phyloP scores from a whole-genome alignment of 257 asterid genomes.

The Nemophila menziesii region DNA sequence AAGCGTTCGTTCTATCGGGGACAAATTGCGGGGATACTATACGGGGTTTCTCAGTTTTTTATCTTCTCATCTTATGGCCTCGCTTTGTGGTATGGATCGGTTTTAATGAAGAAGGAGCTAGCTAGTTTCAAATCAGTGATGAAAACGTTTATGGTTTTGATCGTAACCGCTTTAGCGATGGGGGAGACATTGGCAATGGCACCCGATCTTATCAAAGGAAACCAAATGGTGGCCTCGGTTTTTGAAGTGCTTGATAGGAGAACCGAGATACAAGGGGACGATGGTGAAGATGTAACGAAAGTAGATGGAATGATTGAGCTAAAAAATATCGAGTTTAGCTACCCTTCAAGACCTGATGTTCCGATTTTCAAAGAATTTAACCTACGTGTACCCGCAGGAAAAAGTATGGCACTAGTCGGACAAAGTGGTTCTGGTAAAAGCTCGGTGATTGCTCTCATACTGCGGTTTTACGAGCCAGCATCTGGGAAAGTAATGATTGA shows the following conservation, averaged over 20 bases:
- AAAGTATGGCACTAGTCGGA: slow-evolving; percentile 61
- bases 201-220: slow-evolving; percentile 67
- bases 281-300: slow-evolving; percentile 27
- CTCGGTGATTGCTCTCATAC: slow-evolving; percentile 50
- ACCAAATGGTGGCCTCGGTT: slow-evolving; percentile 52
- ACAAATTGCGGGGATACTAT: slow-evolving; percentile 55
- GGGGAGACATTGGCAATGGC: slow-evolving; percentile 73
- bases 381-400: slow-evolving; percentile 49
- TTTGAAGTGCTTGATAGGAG: slow-evolving; percentile 52
- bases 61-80: slow-evolving; percentile 82
- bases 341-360: slow-evolving; percentile 50
- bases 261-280: slow-evolving; percentile 55
- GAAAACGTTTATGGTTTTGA: slow-evolving; percentile 68
- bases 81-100: slow-evolving; percentile 64
- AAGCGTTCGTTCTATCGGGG: slow-evolving; percentile 45
- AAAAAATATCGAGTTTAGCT: slow-evolving; percentile 34
- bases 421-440: slow-evolving; percentile 77
- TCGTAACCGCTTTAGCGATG: slow-evolving; percentile 73
- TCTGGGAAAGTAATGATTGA: slow-evolving; percentile 49
- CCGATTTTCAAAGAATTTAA: slow-evolving; percentile 45
- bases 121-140: slow-evolving; percentile 55
- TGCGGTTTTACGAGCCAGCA: slow-evolving; percentile 52
- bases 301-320: slow-evolving; percentile 51
- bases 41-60: slow-evolving; percentile 62
- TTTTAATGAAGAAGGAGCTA: slow-evolving; percentile 46